Conservation (phyloP, 805 yeast species). For the Ogataea henricii region DNA sequence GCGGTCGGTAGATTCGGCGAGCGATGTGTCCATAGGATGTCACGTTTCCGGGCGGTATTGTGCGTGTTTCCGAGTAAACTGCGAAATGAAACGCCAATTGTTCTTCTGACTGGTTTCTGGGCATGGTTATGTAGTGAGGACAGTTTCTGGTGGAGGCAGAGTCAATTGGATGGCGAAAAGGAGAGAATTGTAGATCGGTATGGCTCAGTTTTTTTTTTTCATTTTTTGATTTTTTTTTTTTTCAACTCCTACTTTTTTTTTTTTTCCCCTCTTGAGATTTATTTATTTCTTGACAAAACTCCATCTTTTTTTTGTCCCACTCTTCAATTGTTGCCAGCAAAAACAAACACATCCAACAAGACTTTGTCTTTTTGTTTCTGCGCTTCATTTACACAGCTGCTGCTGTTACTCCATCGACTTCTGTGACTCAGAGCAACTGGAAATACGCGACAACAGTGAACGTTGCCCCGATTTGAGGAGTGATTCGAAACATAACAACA, state of each 20-base stretch:
- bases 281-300: constrained; percentile 1
- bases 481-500: background rate
- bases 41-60: constrained; percentile 63
- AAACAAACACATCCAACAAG: too few species aligned
- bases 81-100: constrained; percentile 51
- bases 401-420: too few species aligned
- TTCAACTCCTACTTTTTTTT: background rate
- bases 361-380: too few species aligned
- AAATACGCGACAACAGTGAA: background rate
- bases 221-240: background rate
- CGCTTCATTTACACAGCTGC: too few species aligned
- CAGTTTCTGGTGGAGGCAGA: too few species aligned
- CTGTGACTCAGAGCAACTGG: background rate
- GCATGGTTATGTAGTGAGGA: constrained; percentile 34
- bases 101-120: constrained; percentile 39
- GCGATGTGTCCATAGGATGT: constrained; percentile 81
- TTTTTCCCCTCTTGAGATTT: background rate
- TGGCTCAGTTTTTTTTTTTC: background rate
- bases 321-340: background rate
- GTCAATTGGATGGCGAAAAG: too few species aligned
- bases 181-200: too few species aligned
- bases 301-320: background rate
- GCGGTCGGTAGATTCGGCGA: constrained; percentile 58
- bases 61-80: constrained; percentile 54
- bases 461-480: too few species aligned